Percentiles rank a stretch among this genome's conserved stretches.
Evolutionary conservation across 345 rosid genomes (phyloP).

Genomic region (Pelargonium nanum): DNA sequence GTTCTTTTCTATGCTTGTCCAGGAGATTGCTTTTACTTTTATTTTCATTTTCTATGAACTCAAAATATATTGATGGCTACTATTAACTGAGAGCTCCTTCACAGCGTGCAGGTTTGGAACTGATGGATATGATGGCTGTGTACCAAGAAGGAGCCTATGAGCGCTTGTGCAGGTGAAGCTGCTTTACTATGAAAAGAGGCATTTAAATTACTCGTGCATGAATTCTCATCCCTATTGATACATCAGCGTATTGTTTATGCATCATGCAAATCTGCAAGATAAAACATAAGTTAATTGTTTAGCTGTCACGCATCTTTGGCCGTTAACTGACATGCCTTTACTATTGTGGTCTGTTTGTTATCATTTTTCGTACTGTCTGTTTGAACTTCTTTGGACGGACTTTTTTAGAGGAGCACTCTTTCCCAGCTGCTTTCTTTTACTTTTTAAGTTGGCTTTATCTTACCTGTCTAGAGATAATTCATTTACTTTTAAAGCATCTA

Average conservation of each 20-base stretch:
- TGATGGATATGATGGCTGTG: constrained; percentile 99
- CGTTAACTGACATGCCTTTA: background rate
- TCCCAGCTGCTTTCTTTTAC: too few species aligned
- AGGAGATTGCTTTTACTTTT: background rate
- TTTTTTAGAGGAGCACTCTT: too few species aligned
- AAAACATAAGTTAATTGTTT: background rate
- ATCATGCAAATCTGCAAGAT: background rate
- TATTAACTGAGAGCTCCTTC: constrained; percentile 18
- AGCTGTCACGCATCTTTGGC: background rate
- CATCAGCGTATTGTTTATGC: background rate
- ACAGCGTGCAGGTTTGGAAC: constrained; percentile 97
- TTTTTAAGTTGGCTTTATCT: too few species aligned
- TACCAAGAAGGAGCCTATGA: constrained; percentile 99
- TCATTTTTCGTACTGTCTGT: too few species aligned
- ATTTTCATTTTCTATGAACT: background rate
- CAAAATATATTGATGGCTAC: background rate
- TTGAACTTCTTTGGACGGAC: too few species aligned
- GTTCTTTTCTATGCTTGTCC: too few species aligned
- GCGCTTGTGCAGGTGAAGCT: constrained; percentile 79
- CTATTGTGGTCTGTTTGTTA: too few species aligned
- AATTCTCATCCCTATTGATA: background rate
- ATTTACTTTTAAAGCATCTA: too few species aligned
- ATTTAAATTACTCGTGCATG: background rate
- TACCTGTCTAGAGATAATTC: too few species aligned
- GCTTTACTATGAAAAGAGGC: background rate